Evolutionary conservation across 1,284 basidiomycete species (phyloP).

Genomic region (Melampsora americana): DNA sequence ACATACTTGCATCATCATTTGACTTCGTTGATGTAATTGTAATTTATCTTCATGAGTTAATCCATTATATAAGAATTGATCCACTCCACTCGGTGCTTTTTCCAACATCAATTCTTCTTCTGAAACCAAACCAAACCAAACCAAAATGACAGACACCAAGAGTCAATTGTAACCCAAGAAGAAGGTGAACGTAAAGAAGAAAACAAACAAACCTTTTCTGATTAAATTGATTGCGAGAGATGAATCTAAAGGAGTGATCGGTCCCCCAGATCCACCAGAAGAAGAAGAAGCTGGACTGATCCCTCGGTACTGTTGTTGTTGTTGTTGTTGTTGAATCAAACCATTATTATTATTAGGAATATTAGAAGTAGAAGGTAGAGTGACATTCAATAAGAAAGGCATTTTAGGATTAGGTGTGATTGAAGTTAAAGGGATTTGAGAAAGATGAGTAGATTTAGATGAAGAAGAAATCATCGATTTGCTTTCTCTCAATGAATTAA

Average conservation of each 20-base stretch:
- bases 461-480: too few species aligned
- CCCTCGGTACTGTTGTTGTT: constrained; percentile 13
- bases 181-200: not conserved
- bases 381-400: not conserved
- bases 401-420: not conserved
- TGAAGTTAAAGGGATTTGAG: not conserved
- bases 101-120: not conserved
- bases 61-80: constrained; percentile 5
- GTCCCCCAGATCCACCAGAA: constrained; percentile 4
- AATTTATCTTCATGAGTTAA: constrained; percentile 20
- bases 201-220: not conserved
- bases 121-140: not conserved
- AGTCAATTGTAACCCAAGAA: not conserved
- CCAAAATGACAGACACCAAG: not conserved
- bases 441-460: not conserved
- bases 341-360: not conserved
- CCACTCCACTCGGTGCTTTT: constrained; percentile 17
- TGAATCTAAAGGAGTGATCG: constrained; percentile 32
- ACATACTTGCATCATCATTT: constrained; percentile 39
- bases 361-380: not conserved
- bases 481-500: too few species aligned
- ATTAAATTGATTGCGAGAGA: not conserved
- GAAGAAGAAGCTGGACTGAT: constrained; percentile 31
- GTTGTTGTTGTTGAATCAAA: not conserved
- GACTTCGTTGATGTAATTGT: constrained; percentile 18